Evolutionary conservation across 1,139 yeast species (phyloP).

Genomic region (Blastobotrys petasosporus): DNA sequence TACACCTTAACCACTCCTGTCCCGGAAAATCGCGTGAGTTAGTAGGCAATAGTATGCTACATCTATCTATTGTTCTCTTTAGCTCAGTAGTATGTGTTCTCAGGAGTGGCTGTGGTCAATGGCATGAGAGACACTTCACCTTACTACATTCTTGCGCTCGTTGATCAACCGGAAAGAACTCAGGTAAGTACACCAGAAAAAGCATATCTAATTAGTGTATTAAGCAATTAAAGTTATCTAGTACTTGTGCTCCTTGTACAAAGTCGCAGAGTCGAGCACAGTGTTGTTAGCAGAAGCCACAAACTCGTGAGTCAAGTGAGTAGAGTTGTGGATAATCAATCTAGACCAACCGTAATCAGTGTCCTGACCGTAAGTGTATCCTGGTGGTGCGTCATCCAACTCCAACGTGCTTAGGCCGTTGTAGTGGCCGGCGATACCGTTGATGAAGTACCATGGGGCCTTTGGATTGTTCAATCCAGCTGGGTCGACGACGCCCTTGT

Average conservation of each 20-base stretch:
- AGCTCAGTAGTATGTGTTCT: no score
- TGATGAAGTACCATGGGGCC: conserved; percentile 29
- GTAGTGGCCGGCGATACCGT: conserved; percentile 31
- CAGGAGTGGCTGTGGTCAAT: no score
- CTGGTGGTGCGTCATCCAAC: conserved; percentile 7
- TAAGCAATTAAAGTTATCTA: no score
- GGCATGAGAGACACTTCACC: no score
- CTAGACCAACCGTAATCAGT: conserved; percentile 34
- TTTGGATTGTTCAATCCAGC: conserved; percentile 27
- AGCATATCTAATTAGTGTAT: no score
- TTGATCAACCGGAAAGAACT: no score
- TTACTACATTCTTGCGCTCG: no score
- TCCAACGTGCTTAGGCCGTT: conserved; percentile 26
- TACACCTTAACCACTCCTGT: no score
- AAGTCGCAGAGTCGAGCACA: conserved; percentile 31
- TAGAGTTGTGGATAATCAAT: conserved; percentile 47
- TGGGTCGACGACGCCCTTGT: conserved; percentile 23
- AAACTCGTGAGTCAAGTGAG: conserved; percentile 40
- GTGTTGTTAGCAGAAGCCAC: conserved; percentile 38
- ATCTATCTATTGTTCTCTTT: no score
- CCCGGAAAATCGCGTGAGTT: no score
- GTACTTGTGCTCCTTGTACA: conserved; percentile 19
- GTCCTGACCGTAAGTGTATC: conserved; percentile 8
- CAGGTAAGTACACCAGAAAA: no score
- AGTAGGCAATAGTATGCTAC: no score